Percentiles rank a stretch among this genome's conserved stretches.
Evolutionary conservation across 495 filamentous ascomycete species (phyloP).

Genomic region (Ramalina intermedia): DNA sequence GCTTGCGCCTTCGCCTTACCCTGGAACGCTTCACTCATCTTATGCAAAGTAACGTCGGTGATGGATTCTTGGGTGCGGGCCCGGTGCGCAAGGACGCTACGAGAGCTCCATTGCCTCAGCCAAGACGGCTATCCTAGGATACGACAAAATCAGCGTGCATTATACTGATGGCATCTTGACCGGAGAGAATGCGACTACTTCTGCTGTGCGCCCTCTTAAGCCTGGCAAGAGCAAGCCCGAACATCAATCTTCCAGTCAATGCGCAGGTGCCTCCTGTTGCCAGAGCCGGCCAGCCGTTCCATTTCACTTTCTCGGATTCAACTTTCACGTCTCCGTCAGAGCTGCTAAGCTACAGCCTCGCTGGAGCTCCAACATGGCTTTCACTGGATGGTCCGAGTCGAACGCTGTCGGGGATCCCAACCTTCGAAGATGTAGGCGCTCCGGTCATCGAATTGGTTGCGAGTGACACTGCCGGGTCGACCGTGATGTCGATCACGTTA

Average conservation of each 20-base stretch:
- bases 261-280: slow-evolving; percentile 66
- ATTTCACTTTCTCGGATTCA: slow-evolving; percentile 50
- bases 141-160: neutral
- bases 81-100: neutral
- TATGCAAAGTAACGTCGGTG: neutral
- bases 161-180: too few relatives aligned
- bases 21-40: neutral
- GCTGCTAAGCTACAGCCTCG: slow-evolving; percentile 46
- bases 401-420: slow-evolving; percentile 51
- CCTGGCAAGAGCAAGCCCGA: slow-evolving; percentile 28
- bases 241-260: slow-evolving; percentile 55
- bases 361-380: slow-evolving; percentile 53
- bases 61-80: neutral
- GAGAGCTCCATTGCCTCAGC: neutral
- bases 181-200: slow-evolving; percentile 22
- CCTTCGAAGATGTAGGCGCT: slow-evolving; percentile 37
- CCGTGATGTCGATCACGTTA: slow-evolving; percentile 42
- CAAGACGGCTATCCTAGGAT: neutral
- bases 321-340: slow-evolving; percentile 45
- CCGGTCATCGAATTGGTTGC: slow-evolving; percentile 43
- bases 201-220: slow-evolving; percentile 19
- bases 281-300: slow-evolving; percentile 45
- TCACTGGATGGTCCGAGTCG: slow-evolving; percentile 45
- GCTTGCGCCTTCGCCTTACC: neutral
- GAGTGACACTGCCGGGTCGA: slow-evolving; percentile 43